Base-by-base conservation (phyloP, 345 rosid genomes). In the Acer negundo region DNA sequence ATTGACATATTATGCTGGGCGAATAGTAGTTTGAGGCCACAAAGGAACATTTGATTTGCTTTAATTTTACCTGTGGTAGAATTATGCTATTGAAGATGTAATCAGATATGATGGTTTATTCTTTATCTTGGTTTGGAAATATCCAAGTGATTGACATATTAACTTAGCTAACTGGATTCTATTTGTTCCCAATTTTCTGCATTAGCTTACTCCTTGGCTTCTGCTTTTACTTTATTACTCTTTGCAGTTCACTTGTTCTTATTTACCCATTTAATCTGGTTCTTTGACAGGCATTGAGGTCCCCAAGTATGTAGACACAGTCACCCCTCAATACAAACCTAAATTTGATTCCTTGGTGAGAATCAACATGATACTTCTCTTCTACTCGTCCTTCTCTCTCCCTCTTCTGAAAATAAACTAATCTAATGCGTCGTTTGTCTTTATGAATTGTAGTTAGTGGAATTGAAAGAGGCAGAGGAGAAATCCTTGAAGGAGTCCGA, bases 331-430 rank as follows among this genome's bases (percentile, higher is more conserved):
- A 61, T 97, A 91, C 92, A 93, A 93, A 79, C 95, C 99, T 6
- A 97, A 93, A 79, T 94, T 97, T 83, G 98, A 94, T 68, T 80
- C 91, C 46, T 75, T 97, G 94, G 99, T 97, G 82, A 87, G 97
- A 38, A 75, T 71, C 55, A 62, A 51, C 26, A 22, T 22, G 67
- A 44, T 79, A 9, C 46, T 78, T 38, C 22, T 65, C 20, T 64
- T 76, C 70, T 65, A 40, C 46, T 70, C 75, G 15, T 19, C 10
- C 44, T 6, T 47, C 40, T 40, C 42, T 64, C 20, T 6, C 23
- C 15, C 16, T 6, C 53, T 40, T 12, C 53, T 11, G 7, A 12
- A 8, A 5, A 24, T 46, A 13, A 47, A 44, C 38, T 42, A 31
- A 17, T 69, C 59, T 78, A 15, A 63, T 53, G 4, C 44, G 56